These are phyloP conservation scores for Fusarium tricinctum DNA, from an alignment of 2,329 filamentous ascomycete genomes.

Conservation along the genomic window DNA sequence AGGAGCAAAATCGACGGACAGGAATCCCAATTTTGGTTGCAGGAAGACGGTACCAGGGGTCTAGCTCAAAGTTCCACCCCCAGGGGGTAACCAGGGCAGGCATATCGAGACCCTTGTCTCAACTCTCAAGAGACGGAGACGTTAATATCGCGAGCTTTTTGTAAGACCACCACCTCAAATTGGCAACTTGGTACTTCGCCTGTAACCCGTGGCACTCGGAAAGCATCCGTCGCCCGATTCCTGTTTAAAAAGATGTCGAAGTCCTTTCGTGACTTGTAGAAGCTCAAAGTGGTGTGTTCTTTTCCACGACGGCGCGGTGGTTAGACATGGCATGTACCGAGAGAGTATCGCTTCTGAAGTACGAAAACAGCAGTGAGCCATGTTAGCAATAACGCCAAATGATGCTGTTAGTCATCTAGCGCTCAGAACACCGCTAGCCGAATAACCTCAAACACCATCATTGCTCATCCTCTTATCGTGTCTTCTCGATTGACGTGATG, in stretches of 20 bases:
- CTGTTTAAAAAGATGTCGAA: background rate
- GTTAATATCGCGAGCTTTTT: constrained; percentile 10
- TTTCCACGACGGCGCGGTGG: constrained; percentile 5
- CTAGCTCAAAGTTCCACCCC: constrained; percentile 15
- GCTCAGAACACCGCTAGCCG: background rate
- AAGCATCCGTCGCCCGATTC: background rate
- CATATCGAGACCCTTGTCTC: constrained; percentile 18
- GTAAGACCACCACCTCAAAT: constrained; percentile 12
- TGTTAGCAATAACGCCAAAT: background rate
- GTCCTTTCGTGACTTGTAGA: background rate
- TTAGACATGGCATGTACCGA: constrained; percentile 13
- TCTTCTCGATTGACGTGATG: constrained; percentile 6
- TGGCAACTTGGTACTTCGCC: constrained; percentile 3
- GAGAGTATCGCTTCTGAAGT: background rate
- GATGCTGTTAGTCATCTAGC: constrained; percentile 31
- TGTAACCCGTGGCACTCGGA: background rate
- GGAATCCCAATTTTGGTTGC: constrained; percentile 13
- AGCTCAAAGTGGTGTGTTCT: constrained; percentile 19
- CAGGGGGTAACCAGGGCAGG: constrained; percentile 7
- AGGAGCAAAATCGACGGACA: constrained; percentile 16
- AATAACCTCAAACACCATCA: constrained; percentile 14
- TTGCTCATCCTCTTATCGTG: background rate
- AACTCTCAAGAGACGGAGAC: constrained; percentile 1
- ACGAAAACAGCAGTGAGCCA: constrained; percentile 7
- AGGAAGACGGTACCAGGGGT: constrained; percentile 14